A percentile compares a stretch with the other conserved stretches of the same genome.
These are phyloP conservation scores for Xerocomus minutiporus DNA, from an alignment of 1,284 basidiomycete genomes.

Conservation along the genomic window DNA sequence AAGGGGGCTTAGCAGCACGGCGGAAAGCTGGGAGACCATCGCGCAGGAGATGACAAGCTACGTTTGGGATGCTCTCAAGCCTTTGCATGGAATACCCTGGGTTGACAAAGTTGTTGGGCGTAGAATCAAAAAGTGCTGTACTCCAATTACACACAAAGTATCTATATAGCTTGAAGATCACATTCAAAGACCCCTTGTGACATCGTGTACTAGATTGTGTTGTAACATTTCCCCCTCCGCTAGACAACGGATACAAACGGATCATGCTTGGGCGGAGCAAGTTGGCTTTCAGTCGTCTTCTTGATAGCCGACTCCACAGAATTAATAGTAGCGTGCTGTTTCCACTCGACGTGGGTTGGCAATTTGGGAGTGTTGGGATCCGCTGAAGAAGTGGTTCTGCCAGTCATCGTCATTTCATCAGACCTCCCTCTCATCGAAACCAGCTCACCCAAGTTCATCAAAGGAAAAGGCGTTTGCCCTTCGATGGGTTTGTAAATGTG, in stretches of 20 bases:
- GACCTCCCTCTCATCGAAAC: not conserved
- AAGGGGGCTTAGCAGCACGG: slow-evolving; percentile 55
- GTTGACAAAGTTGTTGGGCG: not conserved
- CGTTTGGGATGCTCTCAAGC: not conserved
- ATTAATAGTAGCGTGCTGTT: not conserved
- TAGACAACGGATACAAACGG: slow-evolving; percentile 12
- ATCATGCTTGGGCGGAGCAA: slow-evolving; percentile 1
- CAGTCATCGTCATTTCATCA: not conserved
- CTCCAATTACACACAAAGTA: not conserved
- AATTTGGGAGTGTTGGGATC: slow-evolving; percentile 16
- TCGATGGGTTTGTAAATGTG: slow-evolving; percentile 10
- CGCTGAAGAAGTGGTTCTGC: slow-evolving; percentile 11
- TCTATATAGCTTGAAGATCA: not conserved
- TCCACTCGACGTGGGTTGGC: slow-evolving; percentile 20
- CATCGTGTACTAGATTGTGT: too few relatives aligned
- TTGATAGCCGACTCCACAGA: slow-evolving; percentile 10
- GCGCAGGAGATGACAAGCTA: slow-evolving; percentile 51
- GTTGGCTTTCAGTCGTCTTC: slow-evolving; percentile 9
- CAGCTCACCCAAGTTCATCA: slow-evolving; percentile 21
- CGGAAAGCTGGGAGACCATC: slow-evolving; percentile 65
- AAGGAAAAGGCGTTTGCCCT: slow-evolving; percentile 12
- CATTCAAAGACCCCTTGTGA: not conserved
- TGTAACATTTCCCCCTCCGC: not conserved
- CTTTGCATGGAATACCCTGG: not conserved
- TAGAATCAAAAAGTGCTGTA: slow-evolving; percentile 16